Conservation (phyloP, 2,329 filamentous ascomycete species). For the Pochonia chlamydosporia region DNA sequence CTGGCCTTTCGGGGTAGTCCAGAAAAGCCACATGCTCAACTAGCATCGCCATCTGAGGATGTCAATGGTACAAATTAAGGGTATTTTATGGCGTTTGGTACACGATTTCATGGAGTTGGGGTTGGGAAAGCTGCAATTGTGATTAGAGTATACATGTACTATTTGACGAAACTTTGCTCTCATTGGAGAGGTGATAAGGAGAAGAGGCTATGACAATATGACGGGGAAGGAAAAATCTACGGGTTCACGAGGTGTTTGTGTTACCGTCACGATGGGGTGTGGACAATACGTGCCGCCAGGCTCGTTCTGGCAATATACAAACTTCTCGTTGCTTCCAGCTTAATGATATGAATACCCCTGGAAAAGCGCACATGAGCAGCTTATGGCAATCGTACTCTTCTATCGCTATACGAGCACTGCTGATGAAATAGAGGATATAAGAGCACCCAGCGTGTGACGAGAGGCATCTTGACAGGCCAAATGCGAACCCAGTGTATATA, state of each 20-base stretch:
- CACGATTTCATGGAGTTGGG: slow-evolving; percentile 9
- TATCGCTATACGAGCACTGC: too few relatives aligned
- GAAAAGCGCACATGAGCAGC: too few relatives aligned
- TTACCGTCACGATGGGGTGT: not conserved
- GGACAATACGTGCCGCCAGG: not conserved
- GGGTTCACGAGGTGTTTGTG: not conserved
- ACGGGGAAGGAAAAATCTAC: not conserved
- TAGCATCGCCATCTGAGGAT: slow-evolving; percentile 23
- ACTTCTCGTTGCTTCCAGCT: too few relatives aligned
- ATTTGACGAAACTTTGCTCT: not conserved
- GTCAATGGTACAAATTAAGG: slow-evolving; percentile 22
- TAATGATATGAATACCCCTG: too few relatives aligned
- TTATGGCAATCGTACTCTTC: too few relatives aligned
- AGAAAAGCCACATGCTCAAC: slow-evolving; percentile 43
- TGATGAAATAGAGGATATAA: too few relatives aligned
- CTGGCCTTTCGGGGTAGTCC: slow-evolving; percentile 58
- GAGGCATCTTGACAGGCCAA: too few relatives aligned
- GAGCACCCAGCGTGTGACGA: too few relatives aligned
- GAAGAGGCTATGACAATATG: not conserved
- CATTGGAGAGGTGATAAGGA: not conserved
- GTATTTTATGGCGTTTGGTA: slow-evolving; percentile 10
- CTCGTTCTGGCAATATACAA: too few relatives aligned
- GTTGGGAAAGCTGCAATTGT: not conserved
- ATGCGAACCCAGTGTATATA: too few relatives aligned
- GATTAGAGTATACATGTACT: not conserved